Evolutionary conservation across 208 protist genomes (phyloP), one percentile per base, ranked within the genome.

Genomic region (Phytomonas francai): DNA sequence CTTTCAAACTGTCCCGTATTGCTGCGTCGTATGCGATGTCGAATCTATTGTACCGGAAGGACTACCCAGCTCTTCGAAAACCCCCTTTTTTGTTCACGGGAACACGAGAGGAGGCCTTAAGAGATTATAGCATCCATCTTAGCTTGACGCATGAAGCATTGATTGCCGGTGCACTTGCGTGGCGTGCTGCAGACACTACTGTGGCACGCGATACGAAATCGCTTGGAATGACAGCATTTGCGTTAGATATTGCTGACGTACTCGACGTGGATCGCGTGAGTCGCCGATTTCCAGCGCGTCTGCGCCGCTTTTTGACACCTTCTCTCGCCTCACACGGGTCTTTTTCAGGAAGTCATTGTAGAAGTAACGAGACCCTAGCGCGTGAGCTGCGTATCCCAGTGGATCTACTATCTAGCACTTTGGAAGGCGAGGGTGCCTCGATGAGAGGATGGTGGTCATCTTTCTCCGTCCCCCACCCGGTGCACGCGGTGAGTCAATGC

Each of bases 1-100:
- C 83, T 0, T 86, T 79, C 51, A 75, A 84, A 56, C 83, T 89
- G 25, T 89, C 83, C 22, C 83, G 83, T 51, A 58, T 85, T 27
- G 83, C 83, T 32, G 83, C 83, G 29, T 89, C 83, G n/a, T 29
- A 31, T 27, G 80, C 78, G 1, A 67, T 89, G 54, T 68, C 64
- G 30, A 14, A 36, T 1, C 16, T 81, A 11, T 29, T 59, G 7
- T 12, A 30, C 0, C 0, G 54, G 5, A 22, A 32, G 22, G 16
- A 5, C 2, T 29, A 42, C 16, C 1, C 0, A 42, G 28, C 5
- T n/a, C 5, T 25, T 3, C 42, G 27, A 30, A 19, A 3, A 2
- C 19, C 42, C 29, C 0, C 59, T 22, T 42, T 83, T 31, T 49
- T 71, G 3, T 85, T 88, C 68, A 70, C 65, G 0, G 79, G 80